Percentiles rank a stretch among this genome's conserved stretches.
Conservation (phyloP, 1,139 yeast species). For the Saccharomyces hybrid region DNA sequence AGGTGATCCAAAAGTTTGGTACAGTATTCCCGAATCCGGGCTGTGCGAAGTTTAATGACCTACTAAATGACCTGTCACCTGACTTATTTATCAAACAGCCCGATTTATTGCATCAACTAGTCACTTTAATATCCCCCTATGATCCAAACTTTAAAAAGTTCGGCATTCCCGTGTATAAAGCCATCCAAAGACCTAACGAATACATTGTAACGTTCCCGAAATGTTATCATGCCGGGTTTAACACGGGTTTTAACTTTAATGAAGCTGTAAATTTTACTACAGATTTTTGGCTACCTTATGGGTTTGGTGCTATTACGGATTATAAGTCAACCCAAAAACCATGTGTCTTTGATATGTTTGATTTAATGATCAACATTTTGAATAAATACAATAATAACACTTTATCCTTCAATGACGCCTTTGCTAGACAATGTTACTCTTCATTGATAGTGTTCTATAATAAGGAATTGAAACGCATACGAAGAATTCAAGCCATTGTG, state of each 20-base stretch:
- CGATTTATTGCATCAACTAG: conserved; percentile 78
- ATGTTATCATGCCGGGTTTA: conserved; percentile 77
- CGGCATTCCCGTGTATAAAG: conserved; percentile 56
- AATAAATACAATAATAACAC: conserved; percentile 9
- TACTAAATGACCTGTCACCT: conserved; percentile 58
- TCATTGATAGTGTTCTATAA: conserved; percentile 7
- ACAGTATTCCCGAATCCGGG: conserved; percentile 56
- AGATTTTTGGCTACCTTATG: conserved; percentile 60
- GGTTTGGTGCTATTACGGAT: conserved; percentile 50
- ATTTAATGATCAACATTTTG: conserved; percentile 28
- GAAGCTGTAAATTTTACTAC: conserved; percentile 77
- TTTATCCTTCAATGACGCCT: conserved; percentile 13
- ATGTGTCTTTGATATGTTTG: conserved; percentile 36
- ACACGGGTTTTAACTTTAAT: conserved; percentile 67
- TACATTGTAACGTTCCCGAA: conserved; percentile 67
- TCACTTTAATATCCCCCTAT: conserved; percentile 69
- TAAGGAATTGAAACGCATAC: conserved; percentile 4
- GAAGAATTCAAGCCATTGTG: not conserved
- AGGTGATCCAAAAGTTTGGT: conserved; percentile 74
- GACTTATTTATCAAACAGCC: conserved; percentile 82
- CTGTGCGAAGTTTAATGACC: conserved; percentile 47
- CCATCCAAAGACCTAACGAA: conserved; percentile 77
- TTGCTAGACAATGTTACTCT: conserved; percentile 20
- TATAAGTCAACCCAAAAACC: conserved; percentile 38
- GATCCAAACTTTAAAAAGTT: conserved; percentile 38